phyloP scores from a whole-genome alignment of 805 yeast species.

The Ogataea glucozyma region DNA sequence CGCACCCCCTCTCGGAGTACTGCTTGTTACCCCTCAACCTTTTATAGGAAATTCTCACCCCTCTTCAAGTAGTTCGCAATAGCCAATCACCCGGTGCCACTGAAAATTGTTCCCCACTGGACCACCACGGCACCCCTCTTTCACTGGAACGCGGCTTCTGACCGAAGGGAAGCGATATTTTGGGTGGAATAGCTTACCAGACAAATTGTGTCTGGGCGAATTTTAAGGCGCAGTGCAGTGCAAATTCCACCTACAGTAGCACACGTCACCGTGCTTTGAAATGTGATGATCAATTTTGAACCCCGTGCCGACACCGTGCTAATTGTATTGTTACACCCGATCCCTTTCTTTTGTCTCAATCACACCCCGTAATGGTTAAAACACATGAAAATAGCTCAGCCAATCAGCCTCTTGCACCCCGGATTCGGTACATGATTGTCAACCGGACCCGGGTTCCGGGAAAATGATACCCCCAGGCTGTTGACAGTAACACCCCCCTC shows the following conservation, averaged over 20 bases:
- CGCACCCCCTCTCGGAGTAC: slow-evolving; percentile 15
- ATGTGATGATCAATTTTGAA: no score
- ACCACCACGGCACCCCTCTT: no score
- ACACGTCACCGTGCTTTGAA: no score
- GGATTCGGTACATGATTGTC: not conserved
- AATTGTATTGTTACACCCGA: no score
- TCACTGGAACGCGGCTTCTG: no score
- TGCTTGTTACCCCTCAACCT: slow-evolving; percentile 6
- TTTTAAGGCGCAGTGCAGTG: no score
- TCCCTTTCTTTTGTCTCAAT: no score
- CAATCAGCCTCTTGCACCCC: not conserved
- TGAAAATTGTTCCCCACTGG: not conserved
- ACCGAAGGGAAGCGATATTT: no score
- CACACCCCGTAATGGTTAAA: not conserved
- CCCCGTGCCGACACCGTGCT: no score
- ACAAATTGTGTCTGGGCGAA: no score
- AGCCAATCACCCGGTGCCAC: slow-evolving; percentile 3
- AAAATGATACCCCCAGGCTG: slow-evolving; percentile 1
- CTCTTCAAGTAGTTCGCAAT: not conserved
- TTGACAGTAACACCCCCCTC: not conserved
- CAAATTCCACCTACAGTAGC: no score
- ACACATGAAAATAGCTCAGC: not conserved
- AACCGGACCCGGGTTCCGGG: not conserved
- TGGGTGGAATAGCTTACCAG: no score
- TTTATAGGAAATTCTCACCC: slow-evolving; percentile 1